Evolutionary conservation across 75 land plant species (phyloP).

Genomic region (Larix kaempferi): DNA sequence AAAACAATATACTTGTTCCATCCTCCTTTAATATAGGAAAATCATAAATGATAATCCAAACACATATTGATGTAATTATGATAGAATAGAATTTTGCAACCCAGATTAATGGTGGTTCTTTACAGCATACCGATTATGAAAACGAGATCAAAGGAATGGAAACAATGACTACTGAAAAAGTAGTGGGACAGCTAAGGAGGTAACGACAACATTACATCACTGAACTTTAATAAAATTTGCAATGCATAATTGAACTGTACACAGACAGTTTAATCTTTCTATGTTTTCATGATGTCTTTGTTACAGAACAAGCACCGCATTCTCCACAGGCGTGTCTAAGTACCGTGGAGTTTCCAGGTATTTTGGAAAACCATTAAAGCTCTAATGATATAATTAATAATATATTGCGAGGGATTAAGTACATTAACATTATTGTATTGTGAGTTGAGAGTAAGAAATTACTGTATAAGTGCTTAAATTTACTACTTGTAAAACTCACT

Average conservation of each 20-base stretch:
- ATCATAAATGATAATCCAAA: too few relatives aligned
- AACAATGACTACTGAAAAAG: slow-evolving; percentile 64
- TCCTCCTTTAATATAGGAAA: too few relatives aligned
- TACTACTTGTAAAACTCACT: too few relatives aligned
- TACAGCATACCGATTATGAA: slow-evolving; percentile 39
- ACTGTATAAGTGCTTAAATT: too few relatives aligned
- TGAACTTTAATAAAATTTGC: neutral
- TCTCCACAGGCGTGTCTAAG: neutral
- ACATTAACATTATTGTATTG: too few relatives aligned
- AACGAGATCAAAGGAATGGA: slow-evolving; percentile 75
- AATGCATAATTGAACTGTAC: neutral
- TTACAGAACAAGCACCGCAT: neutral
- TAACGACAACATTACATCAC: neutral
- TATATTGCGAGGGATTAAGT: too few relatives aligned
- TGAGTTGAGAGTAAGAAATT: too few relatives aligned
- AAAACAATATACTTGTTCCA: too few relatives aligned
- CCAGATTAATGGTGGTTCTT: neutral
- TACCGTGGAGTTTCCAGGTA: neutral
- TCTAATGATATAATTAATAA: too few relatives aligned
- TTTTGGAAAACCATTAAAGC: too few relatives aligned
- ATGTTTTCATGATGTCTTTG: neutral
- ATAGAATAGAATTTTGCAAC: neutral
- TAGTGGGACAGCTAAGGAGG: slow-evolving; percentile 71
- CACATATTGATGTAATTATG: neutral
- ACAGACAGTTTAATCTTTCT: neutral